A percentile compares a stretch with the other conserved stretches of the same genome.
phyloP scores from a whole-genome alignment of 2,329 filamentous ascomycete species.

The Alternaria consortialis region DNA sequence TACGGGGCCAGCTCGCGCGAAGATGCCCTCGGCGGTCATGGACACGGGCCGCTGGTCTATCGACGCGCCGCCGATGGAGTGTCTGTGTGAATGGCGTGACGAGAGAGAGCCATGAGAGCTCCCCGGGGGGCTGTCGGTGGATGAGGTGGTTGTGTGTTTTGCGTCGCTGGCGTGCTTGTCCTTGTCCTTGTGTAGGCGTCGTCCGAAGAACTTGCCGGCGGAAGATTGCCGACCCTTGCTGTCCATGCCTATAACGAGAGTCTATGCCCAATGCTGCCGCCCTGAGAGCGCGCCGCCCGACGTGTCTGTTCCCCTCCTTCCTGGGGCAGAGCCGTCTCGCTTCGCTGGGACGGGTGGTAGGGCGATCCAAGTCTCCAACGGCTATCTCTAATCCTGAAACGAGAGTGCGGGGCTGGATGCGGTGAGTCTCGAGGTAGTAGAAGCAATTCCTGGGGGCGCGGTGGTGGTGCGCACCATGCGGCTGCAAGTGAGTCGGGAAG shows the following conservation, averaged over 20 bases:
- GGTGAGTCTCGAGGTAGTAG: conserved; percentile 3
- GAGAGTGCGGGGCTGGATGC: conserved; percentile 22
- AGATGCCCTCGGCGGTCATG: conserved; percentile 70
- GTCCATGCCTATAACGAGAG: conserved; percentile 55
- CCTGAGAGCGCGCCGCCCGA: conserved; percentile 19
- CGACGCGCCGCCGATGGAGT: conserved; percentile 61
- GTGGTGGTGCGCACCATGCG: conserved; percentile 21
- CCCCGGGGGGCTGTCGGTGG: conserved; percentile 68
- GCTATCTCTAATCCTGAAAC: conserved; percentile 18
- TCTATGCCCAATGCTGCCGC: conserved; percentile 23
- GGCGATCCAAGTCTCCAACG: neutral
- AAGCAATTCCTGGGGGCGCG: conserved; percentile 11
- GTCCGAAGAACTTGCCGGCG: conserved; percentile 84
- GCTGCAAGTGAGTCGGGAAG: conserved; percentile 22
- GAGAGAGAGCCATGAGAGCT: conserved; percentile 72
- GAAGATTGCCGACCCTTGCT: conserved; percentile 86
- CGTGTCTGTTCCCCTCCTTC: conserved; percentile 16
- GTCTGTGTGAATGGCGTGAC: conserved; percentile 71
- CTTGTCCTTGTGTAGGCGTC: conserved; percentile 79
- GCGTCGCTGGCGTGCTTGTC: conserved; percentile 22
- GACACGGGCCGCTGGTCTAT: conserved; percentile 70
- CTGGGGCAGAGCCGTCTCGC: neutral
- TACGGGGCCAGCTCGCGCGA: conserved; percentile 81
- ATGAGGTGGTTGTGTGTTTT: conserved; percentile 62
- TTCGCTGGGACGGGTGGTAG: neutral